Evolutionary conservation across 2,329 filamentous ascomycete species (phyloP), one percentile per base, ranked within the genome.

Genomic region (Pseudogymnoascus sp.): DNA sequence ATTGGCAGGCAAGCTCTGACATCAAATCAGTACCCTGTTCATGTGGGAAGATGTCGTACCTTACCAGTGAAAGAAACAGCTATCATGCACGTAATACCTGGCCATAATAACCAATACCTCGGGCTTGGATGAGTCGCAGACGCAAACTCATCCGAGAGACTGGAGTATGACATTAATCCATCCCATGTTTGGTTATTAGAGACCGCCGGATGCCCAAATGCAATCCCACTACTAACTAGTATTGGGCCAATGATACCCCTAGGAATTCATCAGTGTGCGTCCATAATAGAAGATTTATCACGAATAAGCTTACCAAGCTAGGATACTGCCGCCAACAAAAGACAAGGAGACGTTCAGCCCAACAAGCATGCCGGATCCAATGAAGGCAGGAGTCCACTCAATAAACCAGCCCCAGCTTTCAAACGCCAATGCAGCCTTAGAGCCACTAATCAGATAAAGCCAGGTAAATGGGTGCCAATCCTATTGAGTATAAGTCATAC

Each of bases 401-500:
- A 79, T 68, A 63, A 74, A 69, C 78, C 78, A 80, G 60, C 76
- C 75, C 78, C 78, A 80, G 69, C 75, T 78, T 70, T 79, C 78
- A 54, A 67, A 61, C 2, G 65, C 19, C 11, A 67, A 63, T 45
- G 45, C 63, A 73, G 70, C 73, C 73, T 73, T 64, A 62, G n/a
- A 61, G 23, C 25, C 43, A 62, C 31, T 19, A 43, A 63, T 65
- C 64, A 67, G 31, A 71, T 73, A 66, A 72, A 74, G 60, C 72
- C 69, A 62, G 74, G 74, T 57, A 19, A 57, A 57, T 57, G 51
- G 51, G 28, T 57, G 51, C 51, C 51, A 57, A 19, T 57, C 28
- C 51, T 57, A 36, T 11, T 36, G 16, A 34, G 16, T 13, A 34
- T 36, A 21, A 57, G 51, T 34, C 14, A 57, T 14, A 21, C 1